Conservation (phyloP, 2,329 filamentous ascomycete genomes). For the Thielaviopsis musarum region DNA sequence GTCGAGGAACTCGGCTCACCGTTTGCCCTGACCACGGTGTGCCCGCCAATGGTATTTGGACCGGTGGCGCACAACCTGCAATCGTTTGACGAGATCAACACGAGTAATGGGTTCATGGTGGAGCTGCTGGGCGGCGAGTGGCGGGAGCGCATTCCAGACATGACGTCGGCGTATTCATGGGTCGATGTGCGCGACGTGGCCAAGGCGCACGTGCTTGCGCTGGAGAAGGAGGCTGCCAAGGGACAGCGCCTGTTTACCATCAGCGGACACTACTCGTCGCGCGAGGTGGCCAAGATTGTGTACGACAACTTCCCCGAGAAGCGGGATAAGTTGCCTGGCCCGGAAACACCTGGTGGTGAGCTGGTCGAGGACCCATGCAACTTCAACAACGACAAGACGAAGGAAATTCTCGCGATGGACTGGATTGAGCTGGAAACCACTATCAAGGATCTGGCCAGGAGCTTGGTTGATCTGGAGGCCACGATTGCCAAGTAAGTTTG, state of each 20-base stretch:
- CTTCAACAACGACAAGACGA: slow-evolving; percentile 41
- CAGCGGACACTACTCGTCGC: slow-evolving; percentile 30
- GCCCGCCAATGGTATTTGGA: slow-evolving; percentile 38
- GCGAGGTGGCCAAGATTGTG: slow-evolving; percentile 26
- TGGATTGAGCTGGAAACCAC: slow-evolving; percentile 45
- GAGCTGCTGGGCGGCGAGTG: slow-evolving; percentile 32
- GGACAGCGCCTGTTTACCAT: slow-evolving; percentile 35
- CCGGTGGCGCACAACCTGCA: slow-evolving; percentile 32
- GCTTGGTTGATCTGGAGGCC: slow-evolving; percentile 7
- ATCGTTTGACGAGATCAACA: slow-evolving; percentile 32
- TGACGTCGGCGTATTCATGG: slow-evolving; percentile 28
- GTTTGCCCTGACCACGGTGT: slow-evolving; percentile 36
- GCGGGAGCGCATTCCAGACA: slow-evolving; percentile 26
- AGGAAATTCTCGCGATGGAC: slow-evolving; percentile 42
- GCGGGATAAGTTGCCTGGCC: slow-evolving; percentile 28
- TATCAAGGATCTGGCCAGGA: slow-evolving; percentile 18
- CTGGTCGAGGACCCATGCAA: slow-evolving; percentile 28
- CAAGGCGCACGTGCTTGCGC: slow-evolving; percentile 32
- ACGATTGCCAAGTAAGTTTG: not conserved
- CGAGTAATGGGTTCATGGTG: slow-evolving; percentile 35
- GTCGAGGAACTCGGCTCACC: slow-evolving; percentile 24
- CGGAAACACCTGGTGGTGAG: slow-evolving; percentile 28
- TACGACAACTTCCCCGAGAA: slow-evolving; percentile 34
- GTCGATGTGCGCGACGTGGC: slow-evolving; percentile 41
- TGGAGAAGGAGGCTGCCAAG: slow-evolving; percentile 30